Conservation (phyloP, 495 filamentous ascomycete genomes). For the Hamigera avellanea region DNA sequence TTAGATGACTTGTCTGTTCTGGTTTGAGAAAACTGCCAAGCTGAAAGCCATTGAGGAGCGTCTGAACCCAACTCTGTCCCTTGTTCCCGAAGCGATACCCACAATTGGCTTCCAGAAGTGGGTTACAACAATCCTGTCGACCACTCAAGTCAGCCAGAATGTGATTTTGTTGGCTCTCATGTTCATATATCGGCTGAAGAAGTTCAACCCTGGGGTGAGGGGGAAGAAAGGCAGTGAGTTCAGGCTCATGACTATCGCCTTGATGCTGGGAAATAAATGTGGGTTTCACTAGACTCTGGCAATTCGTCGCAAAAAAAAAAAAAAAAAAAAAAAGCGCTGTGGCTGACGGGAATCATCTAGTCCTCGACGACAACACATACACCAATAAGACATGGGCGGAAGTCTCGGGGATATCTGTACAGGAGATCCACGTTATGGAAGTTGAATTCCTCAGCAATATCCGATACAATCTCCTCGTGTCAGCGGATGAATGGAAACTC, state of each 20-base stretch:
- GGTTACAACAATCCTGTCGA: constrained; percentile 81
- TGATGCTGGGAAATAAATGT: constrained; percentile 99
- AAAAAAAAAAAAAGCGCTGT: background rate
- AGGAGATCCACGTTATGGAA: constrained; percentile 98
- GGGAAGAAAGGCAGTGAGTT: constrained; percentile 93
- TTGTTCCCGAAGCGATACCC: constrained; percentile 65
- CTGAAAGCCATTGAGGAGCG: constrained; percentile 62
- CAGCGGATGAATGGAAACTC: constrained; percentile 66
- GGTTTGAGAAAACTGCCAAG: constrained; percentile 85
- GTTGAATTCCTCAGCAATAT: constrained; percentile 99
- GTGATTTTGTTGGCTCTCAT: constrained; percentile 84
- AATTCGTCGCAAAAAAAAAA: background rate
- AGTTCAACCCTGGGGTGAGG: constrained; percentile 71
- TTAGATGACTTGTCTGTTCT: constrained; percentile 92
- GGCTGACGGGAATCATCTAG: constrained; percentile 32
- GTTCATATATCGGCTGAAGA: constrained; percentile 90
- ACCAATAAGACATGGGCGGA: constrained; percentile 99
- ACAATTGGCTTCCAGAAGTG: constrained; percentile 79
- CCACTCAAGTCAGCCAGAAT: constrained; percentile 94
- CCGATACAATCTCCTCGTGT: constrained; percentile 83
- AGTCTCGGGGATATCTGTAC: constrained; percentile 87
- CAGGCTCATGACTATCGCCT: constrained; percentile 83
- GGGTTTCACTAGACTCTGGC: constrained; percentile 13
- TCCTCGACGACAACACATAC: constrained; percentile 97
- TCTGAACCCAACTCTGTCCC: constrained; percentile 31